phyloP scores from a whole-genome alignment of 257 asterid species.

The Mentha longifolia region DNA sequence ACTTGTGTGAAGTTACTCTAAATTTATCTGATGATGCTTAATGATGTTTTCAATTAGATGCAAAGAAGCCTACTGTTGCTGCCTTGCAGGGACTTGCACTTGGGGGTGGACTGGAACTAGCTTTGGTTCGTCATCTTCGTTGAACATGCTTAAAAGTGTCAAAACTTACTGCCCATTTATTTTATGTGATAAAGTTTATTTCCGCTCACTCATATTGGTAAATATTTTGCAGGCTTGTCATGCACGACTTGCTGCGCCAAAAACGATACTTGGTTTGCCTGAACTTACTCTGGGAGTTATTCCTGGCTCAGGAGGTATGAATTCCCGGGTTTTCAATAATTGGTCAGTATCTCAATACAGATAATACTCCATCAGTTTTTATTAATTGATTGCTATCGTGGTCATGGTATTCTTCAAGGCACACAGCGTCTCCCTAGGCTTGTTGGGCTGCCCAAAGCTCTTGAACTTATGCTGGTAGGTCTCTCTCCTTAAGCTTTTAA shows the following conservation, averaged over 20 bases:
- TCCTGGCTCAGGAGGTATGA: slow-evolving; percentile 94
- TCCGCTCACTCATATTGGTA: slow-evolving; percentile 22
- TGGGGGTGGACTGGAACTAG: slow-evolving; percentile 97
- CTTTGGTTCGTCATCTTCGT: slow-evolving; percentile 64
- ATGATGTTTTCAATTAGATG: slow-evolving; percentile 56
- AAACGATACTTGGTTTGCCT: slow-evolving; percentile 85
- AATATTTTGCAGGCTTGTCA: slow-evolving; percentile 73
- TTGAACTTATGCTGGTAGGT: slow-evolving; percentile 90
- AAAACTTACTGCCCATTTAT: slow-evolving; percentile 8
- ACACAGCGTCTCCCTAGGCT: slow-evolving; percentile 98
- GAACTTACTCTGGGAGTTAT: slow-evolving; percentile 95
- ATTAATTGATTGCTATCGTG: slow-evolving; percentile 25
- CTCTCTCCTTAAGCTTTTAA: slow-evolving; percentile 23
- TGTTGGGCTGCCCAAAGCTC: slow-evolving; percentile 83
- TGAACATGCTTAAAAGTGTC: slow-evolving; percentile 16
- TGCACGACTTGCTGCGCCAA: slow-evolving; percentile 92
- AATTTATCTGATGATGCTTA: slow-evolving; percentile 22
- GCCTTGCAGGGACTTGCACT: slow-evolving; percentile 95
- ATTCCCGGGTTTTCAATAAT: slow-evolving; percentile 25
- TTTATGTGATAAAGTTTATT: slow-evolving; percentile 19
- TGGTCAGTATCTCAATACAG: slow-evolving; percentile 25
- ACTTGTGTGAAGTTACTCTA: slow-evolving; percentile 18
- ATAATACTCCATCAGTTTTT: slow-evolving; percentile 22
- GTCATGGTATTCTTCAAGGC: slow-evolving; percentile 53
- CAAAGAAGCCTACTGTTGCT: slow-evolving; percentile 89